Conservation (phyloP, 305 asterid species). For the Fraxinus sp. region DNA sequence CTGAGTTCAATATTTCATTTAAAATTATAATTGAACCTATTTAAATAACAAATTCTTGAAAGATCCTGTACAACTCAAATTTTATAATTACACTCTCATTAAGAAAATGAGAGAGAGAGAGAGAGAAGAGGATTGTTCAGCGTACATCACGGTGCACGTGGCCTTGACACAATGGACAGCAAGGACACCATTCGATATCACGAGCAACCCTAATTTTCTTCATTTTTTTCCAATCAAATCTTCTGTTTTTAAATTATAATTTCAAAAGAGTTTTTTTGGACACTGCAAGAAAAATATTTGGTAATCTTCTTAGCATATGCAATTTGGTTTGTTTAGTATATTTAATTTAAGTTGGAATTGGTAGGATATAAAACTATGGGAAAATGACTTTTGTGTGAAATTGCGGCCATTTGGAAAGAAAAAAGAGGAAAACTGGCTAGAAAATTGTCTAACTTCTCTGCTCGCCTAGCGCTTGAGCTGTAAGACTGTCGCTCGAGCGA, state of each 20-base stretch:
- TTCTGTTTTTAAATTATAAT: neutral
- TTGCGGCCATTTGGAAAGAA: too few relatives aligned
- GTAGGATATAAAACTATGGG: too few relatives aligned
- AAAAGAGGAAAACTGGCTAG: too few relatives aligned
- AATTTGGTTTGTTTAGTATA: neutral
- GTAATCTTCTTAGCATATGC: constrained; percentile 46
- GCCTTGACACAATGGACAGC: constrained; percentile 59
- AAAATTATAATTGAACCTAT: neutral
- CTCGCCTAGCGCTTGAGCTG: too few relatives aligned
- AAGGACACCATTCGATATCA: constrained; percentile 45
- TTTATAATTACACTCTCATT: neutral
- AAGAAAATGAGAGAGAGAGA: too few relatives aligned
- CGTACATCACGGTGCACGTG: constrained; percentile 69
- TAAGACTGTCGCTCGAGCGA: too few relatives aligned
- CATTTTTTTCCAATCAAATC: neutral
- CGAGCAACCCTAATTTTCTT: constrained; percentile 32
- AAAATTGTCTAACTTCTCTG: too few relatives aligned
- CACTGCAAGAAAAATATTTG: constrained; percentile 41
- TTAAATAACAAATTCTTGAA: neutral
- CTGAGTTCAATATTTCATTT: neutral
- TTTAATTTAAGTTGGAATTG: neutral
- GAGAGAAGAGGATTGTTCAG: constrained; percentile 27
- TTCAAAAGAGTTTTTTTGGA: constrained; percentile 21
- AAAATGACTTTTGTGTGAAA: too few relatives aligned
- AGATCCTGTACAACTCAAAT: neutral